Evolutionary conservation across 148 eudicot genomes (phyloP), one percentile per base, ranked within the genome.

Genomic region (Fallopia convolvulus): DNA sequence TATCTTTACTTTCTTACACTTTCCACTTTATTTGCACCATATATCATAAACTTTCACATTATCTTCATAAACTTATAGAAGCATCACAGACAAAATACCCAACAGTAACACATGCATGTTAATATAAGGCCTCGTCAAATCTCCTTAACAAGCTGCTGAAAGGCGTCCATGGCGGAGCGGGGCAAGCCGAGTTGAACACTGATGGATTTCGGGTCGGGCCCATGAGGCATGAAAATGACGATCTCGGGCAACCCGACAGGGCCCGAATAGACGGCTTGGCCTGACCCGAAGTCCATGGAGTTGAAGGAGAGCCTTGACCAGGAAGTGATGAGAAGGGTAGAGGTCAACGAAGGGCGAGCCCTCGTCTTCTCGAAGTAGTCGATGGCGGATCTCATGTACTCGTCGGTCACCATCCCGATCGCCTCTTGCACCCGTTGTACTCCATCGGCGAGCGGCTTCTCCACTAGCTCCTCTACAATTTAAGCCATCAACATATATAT

Each of bases 161-260:
- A 86, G 66, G 77, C 79, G 42, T 84, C 77, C 85, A 89, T 84
- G 33, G 89, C 86, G 61, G 90, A 76, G 10, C 78, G 75, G 1
- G 93, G 93, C 87, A 89, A 71, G 3, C 93, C 88, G 39, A 89
- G 88, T 49, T 87, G 84, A 65, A 89, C 86, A 66, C 76, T 84
- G 44, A 86, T 86, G 73, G 77, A 74, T 44, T 80, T 86, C 82
- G 82, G 4, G 23, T 8, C 36, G 6, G 8, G 53, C 17, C 33
- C 55, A 3, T 10, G 48, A 21, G 75, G 8, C 9, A 73, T 12
- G n/a, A 73, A 73, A 21, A 73, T 26, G 55, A 48, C 55, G 9
- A 73, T 73, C 17, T 46, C 75, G 39, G 75, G 75, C 6, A 73
- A 4, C 15, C 75, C 75, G 32, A 73, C 75, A 0, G 75, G 75